These are phyloP conservation scores for Leucocoprinus leucothites DNA, from an alignment of 768 basidiomycete genomes.

Conservation along the genomic window DNA sequence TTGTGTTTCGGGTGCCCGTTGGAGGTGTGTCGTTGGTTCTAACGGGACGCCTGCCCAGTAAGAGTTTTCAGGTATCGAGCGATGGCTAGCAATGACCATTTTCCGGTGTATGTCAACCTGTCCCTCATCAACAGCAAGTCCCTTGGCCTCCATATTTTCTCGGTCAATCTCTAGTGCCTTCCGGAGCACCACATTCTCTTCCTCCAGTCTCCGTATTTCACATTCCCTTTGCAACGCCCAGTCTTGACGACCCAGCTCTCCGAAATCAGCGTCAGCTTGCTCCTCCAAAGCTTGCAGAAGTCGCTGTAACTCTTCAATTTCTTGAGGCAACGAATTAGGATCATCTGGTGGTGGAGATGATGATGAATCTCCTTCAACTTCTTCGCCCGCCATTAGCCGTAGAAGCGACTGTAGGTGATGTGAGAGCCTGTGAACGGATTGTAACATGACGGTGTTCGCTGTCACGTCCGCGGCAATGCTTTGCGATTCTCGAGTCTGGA, in stretches of 20 bases:
- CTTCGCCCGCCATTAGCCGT: slow-evolving; percentile 66
- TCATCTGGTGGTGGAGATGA: slow-evolving; percentile 19
- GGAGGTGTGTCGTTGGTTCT: slow-evolving; percentile 18
- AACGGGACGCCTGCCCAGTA: slow-evolving; percentile 11
- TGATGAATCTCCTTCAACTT: slow-evolving; percentile 35
- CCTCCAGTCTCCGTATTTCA: slow-evolving; percentile 79
- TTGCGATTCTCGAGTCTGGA: slow-evolving; percentile 62
- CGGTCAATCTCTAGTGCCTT: slow-evolving; percentile 73
- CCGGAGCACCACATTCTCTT: slow-evolving; percentile 80
- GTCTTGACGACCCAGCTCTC: slow-evolving; percentile 49
- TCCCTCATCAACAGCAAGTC: slow-evolving; percentile 51
- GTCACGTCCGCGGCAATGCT: slow-evolving; percentile 52
- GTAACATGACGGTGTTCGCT: slow-evolving; percentile 53
- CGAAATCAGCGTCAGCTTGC: slow-evolving; percentile 40
- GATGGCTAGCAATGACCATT: slow-evolving; percentile 17
- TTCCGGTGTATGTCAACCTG: slow-evolving; percentile 39
- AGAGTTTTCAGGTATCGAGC: slow-evolving; percentile 7
- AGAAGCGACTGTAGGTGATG: slow-evolving; percentile 69
- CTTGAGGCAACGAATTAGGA: slow-evolving; percentile 19
- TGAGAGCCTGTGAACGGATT: slow-evolving; percentile 71
- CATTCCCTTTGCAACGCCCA: slow-evolving; percentile 87
- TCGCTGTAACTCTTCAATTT: slow-evolving; percentile 8
- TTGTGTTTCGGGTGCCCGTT: slow-evolving; percentile 18
- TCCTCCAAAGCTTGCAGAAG: slow-evolving; percentile 31
- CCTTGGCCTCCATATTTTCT: slow-evolving; percentile 46